These are phyloP conservation scores for Plasmodium billcollinsi DNA, from an alignment of 169 alveolate genomes.

Conservation along the genomic window DNA sequence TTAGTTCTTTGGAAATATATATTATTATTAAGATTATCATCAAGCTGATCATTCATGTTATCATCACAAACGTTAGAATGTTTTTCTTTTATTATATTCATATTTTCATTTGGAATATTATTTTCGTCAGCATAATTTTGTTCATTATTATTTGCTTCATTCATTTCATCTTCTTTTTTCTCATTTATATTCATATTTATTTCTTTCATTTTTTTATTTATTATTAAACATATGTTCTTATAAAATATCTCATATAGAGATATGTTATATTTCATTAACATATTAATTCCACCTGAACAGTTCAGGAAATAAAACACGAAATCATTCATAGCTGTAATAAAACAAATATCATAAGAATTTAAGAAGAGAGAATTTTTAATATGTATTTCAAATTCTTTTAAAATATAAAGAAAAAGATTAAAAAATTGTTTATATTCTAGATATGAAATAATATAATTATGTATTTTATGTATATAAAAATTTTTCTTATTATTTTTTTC, in stretches of 20 bases:
- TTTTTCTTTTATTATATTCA: neutral
- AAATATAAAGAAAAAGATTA: constrained; percentile 48
- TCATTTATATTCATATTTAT: constrained; percentile 33
- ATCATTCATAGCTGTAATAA: constrained; percentile 68
- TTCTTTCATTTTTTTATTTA: constrained; percentile 74
- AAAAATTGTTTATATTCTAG: constrained; percentile 61
- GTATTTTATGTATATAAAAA: constrained; percentile 61
- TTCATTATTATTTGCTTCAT: constrained; percentile 1
- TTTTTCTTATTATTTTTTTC: constrained; percentile 29
- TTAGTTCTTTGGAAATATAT: no score
- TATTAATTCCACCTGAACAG: constrained; percentile 77
- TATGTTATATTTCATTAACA: constrained; percentile 50
- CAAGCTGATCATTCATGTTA: neutral
- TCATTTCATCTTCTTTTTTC: constrained; percentile 4
- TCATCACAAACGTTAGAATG: neutral
- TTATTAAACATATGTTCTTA: constrained; percentile 69
- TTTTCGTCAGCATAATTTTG: neutral
- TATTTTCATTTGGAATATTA: neutral
- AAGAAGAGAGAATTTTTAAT: constrained; percentile 46
- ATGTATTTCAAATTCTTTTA: constrained; percentile 70
- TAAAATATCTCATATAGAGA: constrained; percentile 33
- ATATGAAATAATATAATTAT: constrained; percentile 65
- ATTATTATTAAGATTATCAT: constrained; percentile 14
- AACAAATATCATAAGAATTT: constrained; percentile 72
- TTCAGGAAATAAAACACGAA: constrained; percentile 70